Base-by-base conservation (phyloP, 306 rosid species). In the Medicago ruthenica region DNA sequence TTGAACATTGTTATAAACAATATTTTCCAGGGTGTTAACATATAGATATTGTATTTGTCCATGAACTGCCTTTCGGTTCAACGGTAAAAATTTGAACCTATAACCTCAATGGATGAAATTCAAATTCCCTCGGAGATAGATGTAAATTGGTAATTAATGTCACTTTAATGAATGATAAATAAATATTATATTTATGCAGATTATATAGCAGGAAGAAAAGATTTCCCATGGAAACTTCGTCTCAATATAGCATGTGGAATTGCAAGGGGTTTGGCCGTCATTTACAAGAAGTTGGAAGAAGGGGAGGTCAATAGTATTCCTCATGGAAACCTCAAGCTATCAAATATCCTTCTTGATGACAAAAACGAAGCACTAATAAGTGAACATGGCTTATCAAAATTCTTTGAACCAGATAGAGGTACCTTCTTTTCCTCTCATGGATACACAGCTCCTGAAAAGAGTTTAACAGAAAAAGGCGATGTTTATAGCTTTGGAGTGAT, bases 261-360 rank as follows among this genome's bases (percentile, higher is more conserved):
- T 34, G 92, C 95, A 73, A 86, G 74, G 57, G 96, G 91, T 4
- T 76, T 93, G 70, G 82, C 64, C 61, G 89, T 88, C 82, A 88
- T 93, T 51, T 73, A 86, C 37, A 64, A 73, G 50, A 86, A 79
- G 15, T 22, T 76, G 7, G 84, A 83, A 12, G 87, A 78, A 21
- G 5, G 55, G 4, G 85, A 85, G 40, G 77, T 0, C 13, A 15
- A 21, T 24, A 18, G 42, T 5, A 85, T 87, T 51, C 89, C 91
- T 51, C 97, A 89, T 83, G 97, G 97, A 60, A 93, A 93, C 64
- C 83, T 93, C 0, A 91, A 85, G 85, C 98, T 82, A 37, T 87
- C 97, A 73, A 91, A 93, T 55, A 86, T 91, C 48, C 91, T 93
- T 70, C 84, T 93, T 37, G 80, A 80, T 76, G 89, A 87, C 12